Evolutionary conservation across 768 basidiomycete genomes (phyloP).

Genomic region (Pulveroboletus sp.): DNA sequence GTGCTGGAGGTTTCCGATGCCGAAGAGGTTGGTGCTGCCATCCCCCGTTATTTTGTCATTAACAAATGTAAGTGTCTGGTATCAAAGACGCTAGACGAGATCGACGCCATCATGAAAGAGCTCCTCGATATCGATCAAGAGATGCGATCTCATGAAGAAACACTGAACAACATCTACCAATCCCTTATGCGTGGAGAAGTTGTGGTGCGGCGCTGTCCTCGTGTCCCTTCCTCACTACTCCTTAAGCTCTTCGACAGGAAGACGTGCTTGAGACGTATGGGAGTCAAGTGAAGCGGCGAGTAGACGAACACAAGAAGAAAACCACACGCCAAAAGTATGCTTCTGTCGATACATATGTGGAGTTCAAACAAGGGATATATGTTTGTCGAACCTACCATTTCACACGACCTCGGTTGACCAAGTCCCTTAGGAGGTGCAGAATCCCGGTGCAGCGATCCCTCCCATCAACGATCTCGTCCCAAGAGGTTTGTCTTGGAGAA

Average conservation of each 20-base stretch:
- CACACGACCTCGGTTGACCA: conserved; percentile 3
- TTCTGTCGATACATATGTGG: conserved; percentile 51
- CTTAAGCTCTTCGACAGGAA: conserved; percentile 35
- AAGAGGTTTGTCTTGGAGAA: conserved; percentile 45
- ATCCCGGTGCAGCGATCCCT: conserved; percentile 67
- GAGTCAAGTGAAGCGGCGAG: conserved; percentile 36
- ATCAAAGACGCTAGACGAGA: conserved; percentile 47
- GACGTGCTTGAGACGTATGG: conserved; percentile 50
- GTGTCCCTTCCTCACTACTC: neutral
- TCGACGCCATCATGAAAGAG: conserved; percentile 65
- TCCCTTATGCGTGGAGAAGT: conserved; percentile 48
- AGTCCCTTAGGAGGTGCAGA: conserved; percentile 52
- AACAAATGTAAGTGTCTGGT: neutral
- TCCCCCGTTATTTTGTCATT: neutral
- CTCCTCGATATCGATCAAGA: conserved; percentile 63
- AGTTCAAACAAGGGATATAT: conserved; percentile 64
- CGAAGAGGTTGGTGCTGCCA: conserved; percentile 40
- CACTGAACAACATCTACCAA: conserved; percentile 54
- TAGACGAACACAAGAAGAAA: conserved; percentile 48
- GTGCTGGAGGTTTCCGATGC: conserved; percentile 49
- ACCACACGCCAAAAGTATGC: conserved; percentile 79
- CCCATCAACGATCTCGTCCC: conserved; percentile 70
- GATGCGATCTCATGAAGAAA: conserved; percentile 51
- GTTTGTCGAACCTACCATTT: conserved; percentile 37
- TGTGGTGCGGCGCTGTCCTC: conserved; percentile 44